Evolutionary conservation across 768 basidiomycete species (phyloP), one percentile per base, ranked within the genome.

Genomic region (Coprinopsis sp.): DNA sequence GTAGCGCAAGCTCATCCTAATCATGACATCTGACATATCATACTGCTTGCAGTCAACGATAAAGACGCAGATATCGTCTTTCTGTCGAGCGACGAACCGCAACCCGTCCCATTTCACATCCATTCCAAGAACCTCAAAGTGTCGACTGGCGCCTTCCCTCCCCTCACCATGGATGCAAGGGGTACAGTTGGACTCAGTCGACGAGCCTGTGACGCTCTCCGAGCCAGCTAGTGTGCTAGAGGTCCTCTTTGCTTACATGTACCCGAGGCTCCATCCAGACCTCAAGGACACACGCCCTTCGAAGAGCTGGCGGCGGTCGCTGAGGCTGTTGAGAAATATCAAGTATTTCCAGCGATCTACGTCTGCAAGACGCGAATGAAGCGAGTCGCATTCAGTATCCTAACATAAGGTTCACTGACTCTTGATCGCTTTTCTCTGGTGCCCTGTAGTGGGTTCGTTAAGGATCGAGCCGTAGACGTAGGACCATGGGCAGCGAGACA

Each of bases 321-420:
- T 0, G 60, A 64, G 30, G 63, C 64, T 10, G 56, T 53, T 11
- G 62, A 60, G 40, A 61, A 60, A 37, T 63, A 62, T 37, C 57
- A 60, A 38, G 59, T 62, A 7, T 65, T 55, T 36, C 46, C 54
- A 27, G 61, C 58, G 2, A 61, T 63, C 51, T 54, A 55, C 19
- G 48, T 54, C 6, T 61, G 60, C 43, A 50, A 51, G 29, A 43
- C 48, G 14, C 51, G 50, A n/a, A 56, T 62, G 58, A 37, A 12
- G 50, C n/a, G 36, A 19, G 8, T 8, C 21, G 10, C 21, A 23
- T n/a, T n/a, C 40, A n/a, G 5, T 16, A n/a, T n/a, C n/a, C n/a
- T n/a, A n/a, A n/a, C n/a, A n/a, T n/a, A n/a, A n/a, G n/a, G n/a
- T n/a, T n/a, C n/a, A n/a, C n/a, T n/a, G n/a, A n/a, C n/a, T n/a